These are phyloP conservation scores for Zygosaccharomyces pseudobailii DNA, from an alignment of 1,139 yeast genomes.

Conservation along the genomic window DNA sequence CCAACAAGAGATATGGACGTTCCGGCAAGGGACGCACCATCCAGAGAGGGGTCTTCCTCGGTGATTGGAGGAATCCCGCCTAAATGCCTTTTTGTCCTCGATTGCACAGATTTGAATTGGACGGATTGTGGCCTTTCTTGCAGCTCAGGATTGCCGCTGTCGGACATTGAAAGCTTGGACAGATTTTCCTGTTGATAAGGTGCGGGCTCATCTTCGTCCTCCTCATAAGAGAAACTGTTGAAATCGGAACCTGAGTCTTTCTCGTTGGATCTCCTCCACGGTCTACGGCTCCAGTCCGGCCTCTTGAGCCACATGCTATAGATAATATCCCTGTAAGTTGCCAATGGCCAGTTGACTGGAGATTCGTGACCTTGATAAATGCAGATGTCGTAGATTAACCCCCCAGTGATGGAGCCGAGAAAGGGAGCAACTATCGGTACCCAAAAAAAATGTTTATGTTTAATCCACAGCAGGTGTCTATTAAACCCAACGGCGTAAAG, in stretches of 20 bases:
- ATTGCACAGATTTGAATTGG: constrained; percentile 27
- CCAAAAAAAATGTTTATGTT: constrained; percentile 45
- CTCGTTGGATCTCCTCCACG: constrained; percentile 11
- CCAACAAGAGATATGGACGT: constrained; percentile 12
- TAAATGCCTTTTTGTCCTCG: constrained; percentile 19
- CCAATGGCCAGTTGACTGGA: constrained; percentile 41
- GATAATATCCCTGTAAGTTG: constrained; percentile 25
- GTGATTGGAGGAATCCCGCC: constrained; percentile 32
- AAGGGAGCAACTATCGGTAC: constrained; percentile 46
- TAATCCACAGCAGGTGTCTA: constrained; percentile 36
- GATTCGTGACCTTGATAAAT: constrained; percentile 48
- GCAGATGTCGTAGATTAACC: constrained; percentile 43
- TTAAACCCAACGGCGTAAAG: constrained; percentile 44
- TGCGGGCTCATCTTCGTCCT: constrained; percentile 18
- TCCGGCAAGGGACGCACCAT: constrained; percentile 22
- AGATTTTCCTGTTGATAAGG: not conserved
- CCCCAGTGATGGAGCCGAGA: constrained; percentile 43
- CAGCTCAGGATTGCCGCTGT: not conserved
- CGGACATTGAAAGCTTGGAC: not conserved
- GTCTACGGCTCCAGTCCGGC: constrained; percentile 23
- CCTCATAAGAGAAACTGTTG: constrained; percentile 29
- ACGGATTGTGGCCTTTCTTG: constrained; percentile 25
- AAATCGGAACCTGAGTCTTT: constrained; percentile 25
- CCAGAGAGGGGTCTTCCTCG: constrained; percentile 27
- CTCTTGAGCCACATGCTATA: constrained; percentile 28